Conservation (phyloP, 306 rosid species). For the Corylus heterophylla region DNA sequence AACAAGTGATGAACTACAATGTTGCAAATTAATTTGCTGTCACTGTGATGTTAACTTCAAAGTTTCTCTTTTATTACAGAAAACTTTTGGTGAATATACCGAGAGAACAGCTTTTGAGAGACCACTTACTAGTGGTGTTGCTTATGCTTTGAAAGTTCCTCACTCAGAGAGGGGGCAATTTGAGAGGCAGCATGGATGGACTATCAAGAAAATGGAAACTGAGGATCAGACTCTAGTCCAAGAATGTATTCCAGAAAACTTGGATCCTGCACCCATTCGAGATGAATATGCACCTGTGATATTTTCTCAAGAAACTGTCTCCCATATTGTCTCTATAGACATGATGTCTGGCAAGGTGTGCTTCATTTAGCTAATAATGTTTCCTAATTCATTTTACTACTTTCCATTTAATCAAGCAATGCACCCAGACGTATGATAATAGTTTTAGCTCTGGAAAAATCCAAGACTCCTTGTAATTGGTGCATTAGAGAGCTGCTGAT, state of each 20-base stretch:
- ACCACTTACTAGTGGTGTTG: constrained; percentile 97
- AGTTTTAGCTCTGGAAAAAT: background rate
- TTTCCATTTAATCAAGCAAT: constrained; percentile 1
- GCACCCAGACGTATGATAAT: background rate
- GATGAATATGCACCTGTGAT: constrained; percentile 99
- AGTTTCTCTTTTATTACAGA: constrained; percentile 45
- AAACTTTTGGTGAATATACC: constrained; percentile 86
- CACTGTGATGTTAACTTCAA: background rate
- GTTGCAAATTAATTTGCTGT: too few relatives aligned
- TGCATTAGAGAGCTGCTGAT: background rate
- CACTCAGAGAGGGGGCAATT: constrained; percentile 75
- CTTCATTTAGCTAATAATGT: constrained; percentile 21
- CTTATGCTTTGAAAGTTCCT: constrained; percentile 89
- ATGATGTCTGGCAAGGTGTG: constrained; percentile 99
- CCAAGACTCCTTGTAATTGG: background rate
- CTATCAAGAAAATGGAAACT: constrained; percentile 83
- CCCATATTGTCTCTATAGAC: constrained; percentile 97
- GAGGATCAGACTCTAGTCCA: constrained; percentile 89
- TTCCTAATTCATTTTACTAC: background rate
- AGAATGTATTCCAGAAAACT: constrained; percentile 86
- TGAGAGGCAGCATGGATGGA: constrained; percentile 88
- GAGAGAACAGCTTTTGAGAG: constrained; percentile 90
- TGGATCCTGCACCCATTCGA: constrained; percentile 89
- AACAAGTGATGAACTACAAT: too few relatives aligned
- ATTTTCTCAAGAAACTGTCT: constrained; percentile 97